These are phyloP conservation scores for Ceratobasidium sp. DNA, from an alignment of 1,284 basidiomycete species.

Conservation along the genomic window DNA sequence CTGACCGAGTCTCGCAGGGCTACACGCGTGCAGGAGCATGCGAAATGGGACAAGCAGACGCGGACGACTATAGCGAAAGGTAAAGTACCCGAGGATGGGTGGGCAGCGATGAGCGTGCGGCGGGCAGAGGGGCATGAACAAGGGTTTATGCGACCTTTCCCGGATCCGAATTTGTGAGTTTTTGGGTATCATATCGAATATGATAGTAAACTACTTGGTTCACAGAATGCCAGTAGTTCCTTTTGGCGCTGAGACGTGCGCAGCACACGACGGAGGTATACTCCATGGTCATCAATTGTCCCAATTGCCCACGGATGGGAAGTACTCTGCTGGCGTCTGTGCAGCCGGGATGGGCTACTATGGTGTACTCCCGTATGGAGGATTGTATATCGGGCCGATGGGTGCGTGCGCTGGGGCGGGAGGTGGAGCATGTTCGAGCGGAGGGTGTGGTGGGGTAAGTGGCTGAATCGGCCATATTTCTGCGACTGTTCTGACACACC, in stretches of 20 bases:
- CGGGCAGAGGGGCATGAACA: conserved; percentile 14
- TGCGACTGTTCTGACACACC: background rate
- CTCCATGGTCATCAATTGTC: conserved; percentile 2
- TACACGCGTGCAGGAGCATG: background rate
- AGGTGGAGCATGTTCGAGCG: conserved; percentile 15
- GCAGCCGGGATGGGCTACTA: conserved; percentile 27
- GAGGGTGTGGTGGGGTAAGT: conserved; percentile 23
- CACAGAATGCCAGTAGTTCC: conserved; percentile 20
- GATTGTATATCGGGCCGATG: conserved; percentile 6
- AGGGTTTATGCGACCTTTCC: conserved; percentile 36
- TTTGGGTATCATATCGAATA: background rate
- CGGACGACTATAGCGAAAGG: conserved; percentile 8
- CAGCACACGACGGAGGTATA: conserved; percentile 33
- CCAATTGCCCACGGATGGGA: background rate
- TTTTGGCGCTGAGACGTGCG: conserved; percentile 38
- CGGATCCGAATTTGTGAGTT: conserved; percentile 30
- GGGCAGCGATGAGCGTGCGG: conserved; percentile 14
- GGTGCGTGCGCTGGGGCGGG: conserved; percentile 11
- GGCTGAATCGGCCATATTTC: background rate
- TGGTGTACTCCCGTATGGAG: conserved; percentile 7
- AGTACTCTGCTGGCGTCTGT: conserved; percentile 22
- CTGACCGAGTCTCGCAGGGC: conserved; percentile 3
- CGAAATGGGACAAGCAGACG: conserved; percentile 26
- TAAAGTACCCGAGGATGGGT: conserved; percentile 30
- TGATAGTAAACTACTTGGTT: too few species aligned